Percentiles rank a stretch among this genome's conserved stretches.
phyloP scores from a whole-genome alignment of 345 rosid species.

The Populus tremula region DNA sequence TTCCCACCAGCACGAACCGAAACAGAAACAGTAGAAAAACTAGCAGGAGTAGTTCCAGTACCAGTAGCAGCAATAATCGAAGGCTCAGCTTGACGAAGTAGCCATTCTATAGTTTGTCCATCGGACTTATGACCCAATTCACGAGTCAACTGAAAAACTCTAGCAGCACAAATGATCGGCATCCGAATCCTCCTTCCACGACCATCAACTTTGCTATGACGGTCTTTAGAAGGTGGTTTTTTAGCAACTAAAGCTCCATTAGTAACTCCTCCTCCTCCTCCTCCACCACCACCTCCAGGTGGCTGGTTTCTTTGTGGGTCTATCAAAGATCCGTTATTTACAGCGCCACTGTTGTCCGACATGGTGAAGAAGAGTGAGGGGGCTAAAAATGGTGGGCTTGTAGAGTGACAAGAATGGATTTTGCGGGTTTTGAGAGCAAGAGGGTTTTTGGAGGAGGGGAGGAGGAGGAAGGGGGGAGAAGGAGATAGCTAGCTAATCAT shows the following conservation, averaged over 20 bases:
- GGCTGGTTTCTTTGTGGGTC: conserved; percentile 52
- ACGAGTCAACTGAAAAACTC: conserved; percentile 92
- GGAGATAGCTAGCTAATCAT: conserved; percentile 53
- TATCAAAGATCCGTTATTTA: conserved; percentile 42
- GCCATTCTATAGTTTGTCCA: conserved; percentile 98
- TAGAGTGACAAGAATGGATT: neutral
- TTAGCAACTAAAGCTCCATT: conserved; percentile 58
- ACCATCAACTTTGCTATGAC: conserved; percentile 97
- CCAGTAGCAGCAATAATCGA: conserved; percentile 98
- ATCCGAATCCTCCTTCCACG: conserved; percentile 94
- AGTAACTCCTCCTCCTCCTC: neutral
- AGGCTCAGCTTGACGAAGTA: conserved; percentile 99
- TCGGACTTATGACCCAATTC: conserved; percentile 98
- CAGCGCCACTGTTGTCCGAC: conserved; percentile 51
- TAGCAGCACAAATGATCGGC: conserved; percentile 99
- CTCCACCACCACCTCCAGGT: neutral
- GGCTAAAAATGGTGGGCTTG: neutral
- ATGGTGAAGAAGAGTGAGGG: conserved; percentile 17
- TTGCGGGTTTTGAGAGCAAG: neutral
- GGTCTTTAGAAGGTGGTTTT: conserved; percentile 93
- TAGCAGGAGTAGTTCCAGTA: conserved; percentile 92
- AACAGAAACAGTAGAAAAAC: conserved; percentile 73
- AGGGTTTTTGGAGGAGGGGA: conserved; percentile 10
- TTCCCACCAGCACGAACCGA: conserved; percentile 57
- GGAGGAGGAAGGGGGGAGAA: conserved; percentile 13